These are phyloP conservation scores for Garcia nutans DNA, from an alignment of 345 rosid genomes.

Conservation along the genomic window DNA sequence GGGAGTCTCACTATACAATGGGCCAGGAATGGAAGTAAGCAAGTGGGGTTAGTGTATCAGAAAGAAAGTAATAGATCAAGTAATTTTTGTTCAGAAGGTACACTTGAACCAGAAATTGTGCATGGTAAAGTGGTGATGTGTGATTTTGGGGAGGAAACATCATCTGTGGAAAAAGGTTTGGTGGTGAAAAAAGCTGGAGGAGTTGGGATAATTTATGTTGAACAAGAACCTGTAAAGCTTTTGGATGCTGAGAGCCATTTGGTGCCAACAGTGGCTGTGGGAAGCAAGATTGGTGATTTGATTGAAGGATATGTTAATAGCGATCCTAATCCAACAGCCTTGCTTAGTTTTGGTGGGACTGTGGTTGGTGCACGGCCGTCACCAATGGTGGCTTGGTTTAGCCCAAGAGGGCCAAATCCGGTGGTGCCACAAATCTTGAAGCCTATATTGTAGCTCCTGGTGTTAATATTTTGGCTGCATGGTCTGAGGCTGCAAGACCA, in stretches of 20 bases:
- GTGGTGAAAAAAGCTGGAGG: conserved; percentile 81
- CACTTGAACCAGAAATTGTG: conserved; percentile 55
- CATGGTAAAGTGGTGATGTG: conserved; percentile 74
- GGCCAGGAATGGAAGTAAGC: conserved; percentile 50
- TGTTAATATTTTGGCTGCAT: conserved; percentile 73
- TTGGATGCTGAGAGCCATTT: conserved; percentile 68
- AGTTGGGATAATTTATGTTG: conserved; percentile 67
- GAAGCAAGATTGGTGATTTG: conserved; percentile 52
- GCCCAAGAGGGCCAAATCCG: conserved; percentile 78
- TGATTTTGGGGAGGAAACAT: conserved; percentile 47
- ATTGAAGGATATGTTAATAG: conserved; percentile 49
- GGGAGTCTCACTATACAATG: conserved; percentile 72
- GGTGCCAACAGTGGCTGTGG: conserved; percentile 66
- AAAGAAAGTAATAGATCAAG: conserved; percentile 38
- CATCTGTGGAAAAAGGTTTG: conserved; percentile 72
- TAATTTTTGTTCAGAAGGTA: conserved; percentile 62
- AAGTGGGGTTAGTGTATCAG: conserved; percentile 50
- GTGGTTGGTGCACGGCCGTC: conserved; percentile 57
- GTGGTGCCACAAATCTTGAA: conserved; percentile 71
- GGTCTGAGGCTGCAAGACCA: conserved; percentile 49
- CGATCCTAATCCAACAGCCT: conserved; percentile 46
- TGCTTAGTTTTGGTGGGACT: conserved; percentile 66
- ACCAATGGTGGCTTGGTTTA: conserved; percentile 80
- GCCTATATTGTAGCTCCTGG: conserved; percentile 87
- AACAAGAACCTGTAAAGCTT: conserved; percentile 43